These are phyloP conservation scores for Xerocomus minutiporus DNA, from an alignment of 1,284 basidiomycete genomes.

Conservation along the genomic window DNA sequence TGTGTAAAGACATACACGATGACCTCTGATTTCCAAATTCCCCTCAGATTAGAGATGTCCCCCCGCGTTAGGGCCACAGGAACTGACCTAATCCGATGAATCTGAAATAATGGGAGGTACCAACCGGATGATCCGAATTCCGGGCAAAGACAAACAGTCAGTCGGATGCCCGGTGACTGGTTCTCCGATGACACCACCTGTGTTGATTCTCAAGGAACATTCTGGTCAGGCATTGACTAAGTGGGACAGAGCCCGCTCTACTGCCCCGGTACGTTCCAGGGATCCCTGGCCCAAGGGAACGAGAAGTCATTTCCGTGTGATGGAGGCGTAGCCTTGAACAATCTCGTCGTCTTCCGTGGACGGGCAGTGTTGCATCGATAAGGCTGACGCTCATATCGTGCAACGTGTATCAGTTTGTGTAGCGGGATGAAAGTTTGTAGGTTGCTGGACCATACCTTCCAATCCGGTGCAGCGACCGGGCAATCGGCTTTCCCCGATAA, in stretches of 20 bases:
- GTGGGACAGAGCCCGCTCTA: not conserved
- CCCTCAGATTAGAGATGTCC: not conserved
- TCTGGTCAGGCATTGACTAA: not conserved
- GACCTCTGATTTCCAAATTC: slow-evolving; percentile 3
- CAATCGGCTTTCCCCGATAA: slow-evolving; percentile 11
- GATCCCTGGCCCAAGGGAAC: slow-evolving; percentile 1
- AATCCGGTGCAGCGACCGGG: slow-evolving; percentile 8
- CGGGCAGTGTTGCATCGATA: slow-evolving; percentile 5
- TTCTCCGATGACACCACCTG: not conserved
- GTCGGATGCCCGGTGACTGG: not conserved
- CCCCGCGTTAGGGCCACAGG: not conserved
- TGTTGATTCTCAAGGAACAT: not conserved
- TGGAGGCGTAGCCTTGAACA: slow-evolving; percentile 5
- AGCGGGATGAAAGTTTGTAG: slow-evolving; percentile 5
- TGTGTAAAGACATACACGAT: not conserved
- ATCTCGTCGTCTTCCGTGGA: slow-evolving; percentile 2
- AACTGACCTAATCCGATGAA: slow-evolving; percentile 1
- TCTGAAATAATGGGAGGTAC: not conserved
- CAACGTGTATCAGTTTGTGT: slow-evolving; percentile 9
- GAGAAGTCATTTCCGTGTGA: slow-evolving; percentile 11
- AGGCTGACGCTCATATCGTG: slow-evolving; percentile 1
- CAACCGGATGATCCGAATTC: not conserved
- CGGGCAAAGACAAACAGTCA: not conserved
- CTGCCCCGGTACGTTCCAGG: slow-evolving; percentile 1
- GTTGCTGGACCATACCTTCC: slow-evolving; percentile 10